Evolutionary conservation across 495 filamentous ascomycete species (phyloP), one percentile per base, ranked within the genome.

Genomic region (Collariella sp.): DNA sequence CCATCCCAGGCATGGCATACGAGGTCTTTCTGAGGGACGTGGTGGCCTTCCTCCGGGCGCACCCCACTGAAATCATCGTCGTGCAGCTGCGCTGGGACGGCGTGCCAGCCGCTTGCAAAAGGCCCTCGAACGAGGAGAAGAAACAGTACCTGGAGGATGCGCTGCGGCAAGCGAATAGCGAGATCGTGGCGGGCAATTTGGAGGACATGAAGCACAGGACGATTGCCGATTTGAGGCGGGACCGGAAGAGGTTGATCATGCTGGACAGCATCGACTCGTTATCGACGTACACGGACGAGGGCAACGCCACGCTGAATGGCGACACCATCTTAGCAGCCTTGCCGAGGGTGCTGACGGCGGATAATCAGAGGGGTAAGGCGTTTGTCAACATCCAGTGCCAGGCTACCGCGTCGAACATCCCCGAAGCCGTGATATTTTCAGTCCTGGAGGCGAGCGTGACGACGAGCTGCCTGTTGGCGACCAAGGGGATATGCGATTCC

Each of bases 331-430:
- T 81, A 1, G 60, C 60, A 6, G 70, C 70, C 29, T 70, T 77
- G 31, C 59, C 74, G 4, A 53, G 52, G 22, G 44, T 66, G 7
- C 65, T 81, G 52, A 65, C 60, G 1, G 44, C 58, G 5, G 64
- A 71, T 26, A 68, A 67, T 20, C 67, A 69, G 59, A 56, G 50
- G 15, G 71, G 63, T 31, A 70, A 66, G 45, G 69, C 62, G 20
- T 76, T 79, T 50, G 69, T 71, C 26, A 71, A 76, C 26, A 66
- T 79, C 51, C 78, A 81, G 60, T 79, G 76, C 46, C 77, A 81
- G 62, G 76, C 78, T 1, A 81, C 78, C 23, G 67, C 77, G 26
- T 72, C 74, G 7, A 79, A 78, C 53, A 76, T 78, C 42, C 60
- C 60, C 6, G 69, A 74, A 53, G 76, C 72, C 1, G 64, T 79